These are phyloP conservation scores for Rhynchospora tenuis DNA, from an alignment of 176 grass and related monocot species.

Conservation along the genomic window DNA sequence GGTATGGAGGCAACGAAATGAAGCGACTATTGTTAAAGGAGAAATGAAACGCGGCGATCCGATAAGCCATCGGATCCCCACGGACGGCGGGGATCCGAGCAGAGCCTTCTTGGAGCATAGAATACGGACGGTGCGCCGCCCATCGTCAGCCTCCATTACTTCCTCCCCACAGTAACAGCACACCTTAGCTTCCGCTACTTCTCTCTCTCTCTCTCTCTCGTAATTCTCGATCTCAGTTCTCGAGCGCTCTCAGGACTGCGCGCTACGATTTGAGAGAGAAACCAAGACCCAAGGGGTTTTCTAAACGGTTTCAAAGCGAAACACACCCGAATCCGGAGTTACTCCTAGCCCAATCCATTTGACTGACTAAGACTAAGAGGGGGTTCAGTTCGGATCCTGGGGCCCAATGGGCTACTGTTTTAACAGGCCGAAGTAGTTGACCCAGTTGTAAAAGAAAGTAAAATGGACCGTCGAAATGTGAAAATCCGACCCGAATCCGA, in stretches of 20 bases:
- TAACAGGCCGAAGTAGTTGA: background rate
- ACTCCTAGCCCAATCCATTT: background rate
- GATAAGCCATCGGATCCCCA: constrained; percentile 33
- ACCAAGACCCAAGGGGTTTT: background rate
- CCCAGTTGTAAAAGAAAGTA: background rate
- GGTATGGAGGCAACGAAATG: constrained; percentile 35
- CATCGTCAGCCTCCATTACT: constrained; percentile 22
- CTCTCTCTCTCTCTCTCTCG: background rate
- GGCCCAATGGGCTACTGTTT: background rate
- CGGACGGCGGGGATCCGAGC: background rate
- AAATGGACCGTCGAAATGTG: background rate
- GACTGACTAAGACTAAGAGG: no score
- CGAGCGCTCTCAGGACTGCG: background rate
- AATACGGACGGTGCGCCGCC: constrained; percentile 22
- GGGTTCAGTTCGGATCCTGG: background rate
- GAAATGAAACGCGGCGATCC: constrained; percentile 39
- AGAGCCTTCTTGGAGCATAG: constrained; percentile 37
- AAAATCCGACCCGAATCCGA: background rate
- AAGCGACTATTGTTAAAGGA: constrained; percentile 25
- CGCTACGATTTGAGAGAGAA: background rate
- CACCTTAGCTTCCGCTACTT: background rate
- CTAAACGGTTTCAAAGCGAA: background rate
- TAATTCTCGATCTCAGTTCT: background rate
- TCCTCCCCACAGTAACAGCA: background rate
- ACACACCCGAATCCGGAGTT: background rate